Percentiles rank a stretch among this genome's conserved stretches.
Evolutionary conservation across 306 rosid species (phyloP).

Genomic region (Oemleria cerasiformis): DNA sequence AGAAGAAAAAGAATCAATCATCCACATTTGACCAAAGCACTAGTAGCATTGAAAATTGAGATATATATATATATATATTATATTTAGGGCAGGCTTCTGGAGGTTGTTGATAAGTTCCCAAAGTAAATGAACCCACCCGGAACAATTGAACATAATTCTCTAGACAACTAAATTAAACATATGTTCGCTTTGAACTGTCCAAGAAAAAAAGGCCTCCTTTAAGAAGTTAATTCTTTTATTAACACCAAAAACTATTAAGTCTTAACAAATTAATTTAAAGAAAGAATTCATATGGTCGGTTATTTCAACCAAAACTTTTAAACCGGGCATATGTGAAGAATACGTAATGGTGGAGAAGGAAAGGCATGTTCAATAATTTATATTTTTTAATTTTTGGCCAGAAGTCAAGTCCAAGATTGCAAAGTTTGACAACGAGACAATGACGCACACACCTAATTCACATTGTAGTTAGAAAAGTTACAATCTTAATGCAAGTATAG

Average conservation of each 20-base stretch:
- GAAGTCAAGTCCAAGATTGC: neutral
- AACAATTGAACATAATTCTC: neutral
- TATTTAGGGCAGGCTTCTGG: neutral
- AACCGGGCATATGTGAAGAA: neutral
- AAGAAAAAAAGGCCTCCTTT: neutral
- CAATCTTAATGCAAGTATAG: constrained; percentile 2
- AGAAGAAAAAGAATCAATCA: constrained; percentile 14
- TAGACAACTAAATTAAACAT: neutral
- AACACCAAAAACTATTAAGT: neutral
- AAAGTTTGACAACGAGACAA: neutral
- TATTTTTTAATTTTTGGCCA: neutral
- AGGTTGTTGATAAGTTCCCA: neutral
- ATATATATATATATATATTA: neutral
- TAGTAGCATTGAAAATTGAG: neutral
- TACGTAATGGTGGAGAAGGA: neutral
- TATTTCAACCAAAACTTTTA: neutral
- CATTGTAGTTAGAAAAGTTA: neutral
- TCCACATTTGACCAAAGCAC: constrained; percentile 5
- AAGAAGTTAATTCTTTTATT: constrained; percentile 1
- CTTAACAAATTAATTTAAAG: neutral
- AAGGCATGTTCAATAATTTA: neutral
- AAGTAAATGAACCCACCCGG: neutral
- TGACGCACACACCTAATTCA: neutral
- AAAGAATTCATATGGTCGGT: neutral
- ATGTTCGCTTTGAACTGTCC: neutral